A percentile compares a stretch with the other conserved stretches of the same genome.
These are phyloP conservation scores for Amaranthus hypochondriacus DNA, from an alignment of 148 eudicot species.

Conservation along the genomic window DNA sequence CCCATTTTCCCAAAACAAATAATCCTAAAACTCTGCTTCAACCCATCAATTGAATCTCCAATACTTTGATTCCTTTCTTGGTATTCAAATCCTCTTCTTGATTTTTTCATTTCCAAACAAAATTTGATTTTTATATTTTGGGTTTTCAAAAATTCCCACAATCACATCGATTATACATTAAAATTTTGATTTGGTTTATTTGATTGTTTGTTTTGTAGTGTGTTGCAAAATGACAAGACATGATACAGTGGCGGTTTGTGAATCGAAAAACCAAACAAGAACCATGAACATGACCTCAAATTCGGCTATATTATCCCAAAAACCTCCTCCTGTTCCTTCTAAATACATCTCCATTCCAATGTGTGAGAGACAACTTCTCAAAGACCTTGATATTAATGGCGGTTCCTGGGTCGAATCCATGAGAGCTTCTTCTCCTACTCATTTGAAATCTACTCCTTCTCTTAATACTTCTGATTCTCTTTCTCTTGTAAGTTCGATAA, in stretches of 20 bases:
- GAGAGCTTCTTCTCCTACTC: constrained; percentile 84
- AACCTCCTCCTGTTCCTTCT: constrained; percentile 46
- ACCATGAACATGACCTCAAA: constrained; percentile 16
- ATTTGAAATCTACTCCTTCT: constrained; percentile 35
- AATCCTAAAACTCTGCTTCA: no score
- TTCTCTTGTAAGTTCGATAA: constrained; percentile 29
- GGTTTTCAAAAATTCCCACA: neutral
- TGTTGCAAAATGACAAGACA: constrained; percentile 38
- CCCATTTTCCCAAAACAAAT: neutral
- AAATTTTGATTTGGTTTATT: neutral
- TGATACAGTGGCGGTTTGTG: constrained; percentile 39
- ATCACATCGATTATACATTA: neutral
- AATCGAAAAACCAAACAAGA: constrained; percentile 19
- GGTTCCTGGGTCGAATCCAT: constrained; percentile 76
- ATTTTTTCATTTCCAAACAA: neutral
- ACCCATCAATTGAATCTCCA: no score
- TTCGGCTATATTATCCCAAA: constrained; percentile 15
- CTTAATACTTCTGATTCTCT: constrained; percentile 22
- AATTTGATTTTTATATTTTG: neutral
- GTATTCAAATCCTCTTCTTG: neutral
- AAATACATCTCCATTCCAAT: constrained; percentile 33
- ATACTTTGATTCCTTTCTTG: no score
- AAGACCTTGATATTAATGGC: constrained; percentile 46
- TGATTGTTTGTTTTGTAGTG: neutral
- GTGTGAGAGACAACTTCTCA: constrained; percentile 37